Evolutionary conservation across 768 basidiomycete species (phyloP), one percentile per base, ranked within the genome.

Genomic region (Mycena metata): DNA sequence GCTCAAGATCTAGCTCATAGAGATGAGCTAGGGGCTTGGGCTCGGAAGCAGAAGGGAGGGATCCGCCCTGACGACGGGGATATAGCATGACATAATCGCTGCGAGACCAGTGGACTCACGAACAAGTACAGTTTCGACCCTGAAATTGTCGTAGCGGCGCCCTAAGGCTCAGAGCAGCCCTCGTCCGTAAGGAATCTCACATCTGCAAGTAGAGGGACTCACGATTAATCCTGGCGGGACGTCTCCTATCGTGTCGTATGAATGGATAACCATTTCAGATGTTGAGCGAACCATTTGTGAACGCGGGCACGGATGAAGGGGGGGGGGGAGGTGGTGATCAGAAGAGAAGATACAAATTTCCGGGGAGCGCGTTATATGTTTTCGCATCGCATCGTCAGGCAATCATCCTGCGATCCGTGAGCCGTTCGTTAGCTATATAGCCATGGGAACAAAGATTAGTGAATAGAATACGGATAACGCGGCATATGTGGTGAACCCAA

Each of bases 81-180:
- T 26, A 58, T 17, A 21, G 7, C 15, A 5, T 23, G 36, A 15
- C 9, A 23, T 12, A 51, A 19, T n/a, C 24, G 46, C 46, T 23
- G 39, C 11, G 39, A 39, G 15, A 15, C 39, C 9, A 39, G 41
- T 13, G 45, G 26, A 67, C 70, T 55, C 43, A 73, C 72, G 55
- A 73, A 73, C 49, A 73, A 47, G 46, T 72, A 69, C 13, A 71
- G 21, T 43, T 62, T 73, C 16, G 70, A 67, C 12, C 72, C 72
- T 5, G 46, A 49, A 42, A 73, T 12, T 0, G 72, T 55, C 15
- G 62, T 67, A 1, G 70, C 66, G 12, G 72, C 67, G 33, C 72
- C 72, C 72, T 73, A 24, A n/a, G n/a, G n/a, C n/a, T n/a, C n/a
- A n/a, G 5, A 35, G 54, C 15, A 21, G 15, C 26, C 16, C 35